phyloP scores from a whole-genome alignment of 768 basidiomycete species.

The Kwoniella shandongensis region DNA sequence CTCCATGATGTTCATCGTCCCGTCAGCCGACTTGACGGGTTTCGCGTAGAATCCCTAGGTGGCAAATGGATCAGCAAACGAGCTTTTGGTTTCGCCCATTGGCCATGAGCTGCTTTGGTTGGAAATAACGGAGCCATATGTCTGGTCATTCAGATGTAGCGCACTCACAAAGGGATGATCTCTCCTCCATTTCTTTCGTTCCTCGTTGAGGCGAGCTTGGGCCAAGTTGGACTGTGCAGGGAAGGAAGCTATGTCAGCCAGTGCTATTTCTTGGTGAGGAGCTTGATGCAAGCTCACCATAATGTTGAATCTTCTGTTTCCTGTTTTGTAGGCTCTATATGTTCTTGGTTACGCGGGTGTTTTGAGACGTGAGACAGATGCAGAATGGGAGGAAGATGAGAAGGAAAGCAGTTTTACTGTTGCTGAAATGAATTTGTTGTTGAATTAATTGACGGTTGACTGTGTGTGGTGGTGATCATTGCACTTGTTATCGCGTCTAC shows the following conservation, averaged over 20 bases:
- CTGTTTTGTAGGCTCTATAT: no score
- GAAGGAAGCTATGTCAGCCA: not conserved
- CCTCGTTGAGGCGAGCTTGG: constrained; percentile 87
- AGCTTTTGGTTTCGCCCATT: not conserved
- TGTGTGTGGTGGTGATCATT: not conserved
- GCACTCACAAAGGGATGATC: constrained; percentile 93
- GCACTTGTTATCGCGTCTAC: no score
- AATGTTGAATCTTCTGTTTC: not conserved
- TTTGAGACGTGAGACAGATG: no score
- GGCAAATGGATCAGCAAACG: not conserved
- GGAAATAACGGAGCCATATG: no score
- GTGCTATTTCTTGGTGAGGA: not conserved
- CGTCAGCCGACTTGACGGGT: constrained; percentile 83
- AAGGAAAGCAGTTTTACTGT: no score
- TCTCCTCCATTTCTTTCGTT: constrained; percentile 98
- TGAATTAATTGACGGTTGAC: constrained; percentile 4
- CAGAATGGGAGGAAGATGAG: no score
- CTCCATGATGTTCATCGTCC: constrained; percentile 92
- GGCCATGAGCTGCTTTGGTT: no score
- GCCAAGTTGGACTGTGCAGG: constrained; percentile 36
- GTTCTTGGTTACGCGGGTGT: no score
- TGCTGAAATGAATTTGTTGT: no score
- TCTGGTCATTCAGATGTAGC: no score
- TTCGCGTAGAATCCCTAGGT: constrained; percentile 92
- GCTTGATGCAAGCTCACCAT: constrained; percentile 1